Conservation (phyloP, 106 monocot genomes). For the Dendrobium catenatum region DNA sequence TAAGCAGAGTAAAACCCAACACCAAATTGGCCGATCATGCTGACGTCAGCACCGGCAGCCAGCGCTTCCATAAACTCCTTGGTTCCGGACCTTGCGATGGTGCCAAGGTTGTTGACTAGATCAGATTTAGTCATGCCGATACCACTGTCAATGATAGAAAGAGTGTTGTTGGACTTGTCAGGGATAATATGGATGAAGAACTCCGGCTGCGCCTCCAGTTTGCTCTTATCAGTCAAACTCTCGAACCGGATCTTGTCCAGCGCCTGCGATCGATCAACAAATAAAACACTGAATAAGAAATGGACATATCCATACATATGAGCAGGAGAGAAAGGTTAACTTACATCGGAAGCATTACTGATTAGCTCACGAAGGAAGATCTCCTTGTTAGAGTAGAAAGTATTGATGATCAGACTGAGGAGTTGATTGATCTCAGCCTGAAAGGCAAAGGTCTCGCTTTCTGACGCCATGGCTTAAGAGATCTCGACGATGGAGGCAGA, state of each 20-base stretch:
- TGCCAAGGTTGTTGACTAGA: slow-evolving; percentile 73
- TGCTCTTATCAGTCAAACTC: slow-evolving; percentile 76
- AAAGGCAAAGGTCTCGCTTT: slow-evolving; percentile 68
- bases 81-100: slow-evolving; percentile 70
- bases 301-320: too few species aligned
- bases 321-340: not conserved
- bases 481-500: not conserved
- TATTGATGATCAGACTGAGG: slow-evolving; percentile 52
- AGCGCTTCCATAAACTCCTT: slow-evolving; percentile 85
- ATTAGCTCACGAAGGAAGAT: slow-evolving; percentile 78
- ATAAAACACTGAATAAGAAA: not conserved
- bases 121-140: slow-evolving; percentile 74
- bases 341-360: slow-evolving; percentile 67
- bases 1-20: slow-evolving; percentile 43
- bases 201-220: slow-evolving; percentile 74
- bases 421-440: slow-evolving; percentile 88
- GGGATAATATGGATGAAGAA: slow-evolving; percentile 73
- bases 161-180: slow-evolving; percentile 58
- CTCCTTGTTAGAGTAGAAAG: slow-evolving; percentile 50
- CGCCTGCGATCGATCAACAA: slow-evolving; percentile 22
- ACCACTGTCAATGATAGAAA: slow-evolving; percentile 61
- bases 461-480: slow-evolving; percentile 15
- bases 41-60: slow-evolving; percentile 68
- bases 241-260: slow-evolving; percentile 75
- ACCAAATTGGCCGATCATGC: slow-evolving; percentile 78